Percentiles rank a stretch among this genome's conserved stretches.
These are phyloP conservation scores for Albugo laibachii DNA, from an alignment of 352 stramenopile species.

Conservation along the genomic window DNA sequence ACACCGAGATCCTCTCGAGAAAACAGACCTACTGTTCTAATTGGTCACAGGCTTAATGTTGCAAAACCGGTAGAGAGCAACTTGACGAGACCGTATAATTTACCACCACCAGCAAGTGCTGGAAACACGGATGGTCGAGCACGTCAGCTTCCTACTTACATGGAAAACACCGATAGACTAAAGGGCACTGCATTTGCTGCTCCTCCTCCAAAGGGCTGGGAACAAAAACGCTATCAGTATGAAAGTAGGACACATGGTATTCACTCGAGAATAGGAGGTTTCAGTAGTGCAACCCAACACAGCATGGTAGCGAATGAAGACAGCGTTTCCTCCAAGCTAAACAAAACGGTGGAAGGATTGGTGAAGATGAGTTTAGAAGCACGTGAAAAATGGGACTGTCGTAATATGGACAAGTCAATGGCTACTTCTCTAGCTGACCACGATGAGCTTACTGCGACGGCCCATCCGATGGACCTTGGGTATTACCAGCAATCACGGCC, in stretches of 20 bases:
- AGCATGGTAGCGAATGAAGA: constrained; percentile 25
- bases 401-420: constrained; percentile 83
- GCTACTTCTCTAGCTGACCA: constrained; percentile 74
- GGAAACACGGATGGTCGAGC: constrained; percentile 11
- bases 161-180: constrained; percentile 43
- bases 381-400: constrained; percentile 65
- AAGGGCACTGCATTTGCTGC: constrained; percentile 8
- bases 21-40: constrained; percentile 65
- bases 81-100: constrained; percentile 23
- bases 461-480: constrained; percentile 43
- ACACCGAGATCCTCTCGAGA: constrained; percentile 47
- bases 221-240: background rate
- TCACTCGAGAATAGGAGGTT: constrained; percentile 5
- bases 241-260: background rate
- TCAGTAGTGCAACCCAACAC: constrained; percentile 10
- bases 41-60: constrained; percentile 61
- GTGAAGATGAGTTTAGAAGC: constrained; percentile 64
- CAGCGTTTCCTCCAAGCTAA: constrained; percentile 28
- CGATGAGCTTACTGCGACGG: constrained; percentile 48
- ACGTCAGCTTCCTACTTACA: constrained; percentile 12
- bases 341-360: constrained; percentile 57
- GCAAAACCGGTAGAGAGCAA: constrained; percentile 21
- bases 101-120: constrained; percentile 15
- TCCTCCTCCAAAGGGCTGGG: background rate
- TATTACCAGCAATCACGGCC: constrained; percentile 46